These are phyloP conservation scores for Barbatosphaeria neglecta DNA, from an alignment of 495 filamentous ascomycete species.

Conservation along the genomic window DNA sequence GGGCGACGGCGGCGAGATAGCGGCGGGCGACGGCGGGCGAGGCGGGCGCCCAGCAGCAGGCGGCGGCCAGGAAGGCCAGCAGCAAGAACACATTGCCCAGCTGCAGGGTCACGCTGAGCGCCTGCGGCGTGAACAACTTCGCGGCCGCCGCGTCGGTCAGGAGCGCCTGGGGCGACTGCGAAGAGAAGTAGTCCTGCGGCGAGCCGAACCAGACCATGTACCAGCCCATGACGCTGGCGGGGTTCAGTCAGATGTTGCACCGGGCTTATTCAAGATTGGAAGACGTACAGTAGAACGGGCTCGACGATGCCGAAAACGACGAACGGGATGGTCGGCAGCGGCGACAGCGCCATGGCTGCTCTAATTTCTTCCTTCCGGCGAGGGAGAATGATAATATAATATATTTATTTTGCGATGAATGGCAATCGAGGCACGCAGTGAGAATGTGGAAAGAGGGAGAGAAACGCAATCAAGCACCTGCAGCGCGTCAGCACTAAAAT, in stretches of 20 bases:
- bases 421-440: no score
- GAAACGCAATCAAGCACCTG: no score
- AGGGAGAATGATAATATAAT: no score
- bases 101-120: conserved; percentile 42
- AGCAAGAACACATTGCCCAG: conserved; percentile 47
- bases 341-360: conserved; percentile 14
- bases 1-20: conserved; percentile 41
- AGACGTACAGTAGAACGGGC: conserved; percentile 44
- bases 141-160: conserved; percentile 7
- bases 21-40: conserved; percentile 39
- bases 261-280: no score
- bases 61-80: conserved; percentile 37
- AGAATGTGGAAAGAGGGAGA: no score
- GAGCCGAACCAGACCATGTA: conserved; percentile 30
- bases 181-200: conserved; percentile 36
- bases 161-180: conserved; percentile 33
- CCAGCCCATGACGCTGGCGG: conserved; percentile 26
- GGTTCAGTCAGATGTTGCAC: conserved; percentile 1
- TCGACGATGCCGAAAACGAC: conserved; percentile 43
- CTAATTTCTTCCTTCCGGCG: no score
- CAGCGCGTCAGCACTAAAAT: no score
- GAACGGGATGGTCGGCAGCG: conserved; percentile 15
- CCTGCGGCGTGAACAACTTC: conserved; percentile 30
- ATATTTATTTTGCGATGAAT: no score
- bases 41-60: conserved; percentile 36